phyloP scores from a whole-genome alignment of 495 filamentous ascomycete species.

The Lepraria neglecta region DNA sequence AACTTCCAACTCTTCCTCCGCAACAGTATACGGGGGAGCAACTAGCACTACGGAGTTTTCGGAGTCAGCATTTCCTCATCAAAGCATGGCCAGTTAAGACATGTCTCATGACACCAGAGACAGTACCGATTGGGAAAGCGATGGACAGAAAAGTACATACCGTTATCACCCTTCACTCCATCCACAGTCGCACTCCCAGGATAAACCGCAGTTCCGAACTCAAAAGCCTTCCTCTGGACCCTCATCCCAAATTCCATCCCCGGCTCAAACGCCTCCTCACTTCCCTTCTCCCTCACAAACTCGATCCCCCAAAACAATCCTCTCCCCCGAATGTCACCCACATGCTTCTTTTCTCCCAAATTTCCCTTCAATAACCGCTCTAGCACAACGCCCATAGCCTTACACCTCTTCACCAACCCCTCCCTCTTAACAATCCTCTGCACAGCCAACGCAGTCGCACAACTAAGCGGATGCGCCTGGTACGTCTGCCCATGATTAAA shows the following conservation, averaged over 20 bases:
- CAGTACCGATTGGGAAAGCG: too few relatives aligned
- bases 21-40: slow-evolving; percentile 67
- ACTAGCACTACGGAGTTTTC: slow-evolving; percentile 45
- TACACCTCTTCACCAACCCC: slow-evolving; percentile 44
- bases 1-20: slow-evolving; percentile 52
- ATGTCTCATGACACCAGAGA: too few relatives aligned
- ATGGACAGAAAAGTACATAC: too few relatives aligned
- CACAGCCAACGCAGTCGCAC: slow-evolving; percentile 51
- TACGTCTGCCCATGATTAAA: slow-evolving; percentile 57
- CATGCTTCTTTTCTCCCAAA: slow-evolving; percentile 35
- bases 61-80: too few relatives aligned
- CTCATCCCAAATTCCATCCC: slow-evolving; percentile 35
- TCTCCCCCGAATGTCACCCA: slow-evolving; percentile 52
- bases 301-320: slow-evolving; percentile 57
- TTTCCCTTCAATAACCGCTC: slow-evolving; percentile 32
- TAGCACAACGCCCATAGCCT: slow-evolving; percentile 42
- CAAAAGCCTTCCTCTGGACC: slow-evolving; percentile 46
- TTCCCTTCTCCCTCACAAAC: slow-evolving; percentile 50
- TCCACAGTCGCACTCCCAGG: slow-evolving; percentile 62
- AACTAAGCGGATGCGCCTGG: slow-evolving; percentile 52
- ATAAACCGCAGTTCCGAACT: slow-evolving; percentile 62
- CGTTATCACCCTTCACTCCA: slow-evolving; percentile 63
- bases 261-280: slow-evolving; percentile 49
- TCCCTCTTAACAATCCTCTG: slow-evolving; percentile 46
- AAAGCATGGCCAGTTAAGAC: too few relatives aligned